Evolutionary conservation across 2,329 filamentous ascomycete genomes (phyloP), one percentile per base, ranked within the genome.

Genomic region (Claviceps maximensis): DNA sequence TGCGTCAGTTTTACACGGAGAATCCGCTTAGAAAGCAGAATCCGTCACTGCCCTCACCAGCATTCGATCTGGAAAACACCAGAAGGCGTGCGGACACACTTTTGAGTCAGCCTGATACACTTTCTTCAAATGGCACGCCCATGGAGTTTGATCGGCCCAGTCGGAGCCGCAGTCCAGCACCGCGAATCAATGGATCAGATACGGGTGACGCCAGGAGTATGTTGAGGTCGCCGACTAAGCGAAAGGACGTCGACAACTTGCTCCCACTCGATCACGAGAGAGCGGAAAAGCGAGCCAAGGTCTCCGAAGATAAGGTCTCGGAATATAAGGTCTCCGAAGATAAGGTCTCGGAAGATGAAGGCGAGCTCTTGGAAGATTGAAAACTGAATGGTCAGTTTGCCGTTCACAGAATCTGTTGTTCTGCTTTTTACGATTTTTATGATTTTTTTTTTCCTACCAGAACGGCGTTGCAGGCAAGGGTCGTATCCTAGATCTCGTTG

Each of bases 1-100:
- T 96, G 74, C 79, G 82, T 38, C 80, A 79, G 56, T 84, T 83
- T 61, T 84, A 83, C 64, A 71, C 68, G 44, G 80, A 84, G 65
- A 84, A 84, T 64, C 81, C 81, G 47, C 71, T 82, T 53, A 71
- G 73, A 58, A 80, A 80, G 65, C 71, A 75, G 59, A 77, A 79
- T 58, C 71, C 75, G 51, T 69, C 75, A 61, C 55, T 76, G 67
- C 62, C 74, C 38, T 80, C 77, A 33, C 78, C 79, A 10, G 71
- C 72, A 9, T 82, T 80, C 59, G 71, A 72, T 55, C 70, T 82
- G 45, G 77, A 80, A 60, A 75, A 71, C 53, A 81, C 79, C 2
- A 69, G 78, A 49, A 69, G 78, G 31, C 71, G 74, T 47, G 72
- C 71, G 4, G 73, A 76, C 53, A 65, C 65, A 1, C 54, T 65